Evolutionary conservation across 1,284 basidiomycete species (phyloP).

Genomic region (Macrocystidia cucumis): DNA sequence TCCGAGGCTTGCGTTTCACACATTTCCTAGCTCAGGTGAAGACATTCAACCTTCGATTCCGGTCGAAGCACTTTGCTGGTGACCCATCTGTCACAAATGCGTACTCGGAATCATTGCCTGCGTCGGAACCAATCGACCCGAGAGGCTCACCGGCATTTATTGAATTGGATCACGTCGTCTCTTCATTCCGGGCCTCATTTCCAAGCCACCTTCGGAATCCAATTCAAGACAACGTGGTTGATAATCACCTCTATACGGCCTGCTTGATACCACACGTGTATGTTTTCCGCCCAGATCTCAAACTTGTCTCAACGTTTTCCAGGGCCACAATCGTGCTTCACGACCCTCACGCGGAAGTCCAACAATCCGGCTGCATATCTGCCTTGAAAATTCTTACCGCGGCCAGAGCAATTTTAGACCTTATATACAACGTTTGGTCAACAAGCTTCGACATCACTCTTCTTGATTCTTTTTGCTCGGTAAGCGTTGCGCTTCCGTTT

Average conservation of each 20-base stretch:
- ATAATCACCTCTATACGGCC: conserved; percentile 60
- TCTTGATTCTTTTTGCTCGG: conserved; percentile 53
- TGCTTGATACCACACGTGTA: conserved; percentile 57
- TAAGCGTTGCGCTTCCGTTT: conserved; percentile 19
- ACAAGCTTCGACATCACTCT: conserved; percentile 66
- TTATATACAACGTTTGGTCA: conserved; percentile 58
- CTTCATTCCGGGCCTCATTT: conserved; percentile 51
- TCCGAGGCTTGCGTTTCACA: conserved; percentile 1
- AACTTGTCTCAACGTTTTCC: conserved; percentile 6
- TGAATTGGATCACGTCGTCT: conserved; percentile 52
- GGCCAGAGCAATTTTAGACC: conserved; percentile 55
- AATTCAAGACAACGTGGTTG: conserved; percentile 47
- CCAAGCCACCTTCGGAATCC: conserved; percentile 50
- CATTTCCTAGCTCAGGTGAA: conserved; percentile 45
- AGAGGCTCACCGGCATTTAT: conserved; percentile 55
- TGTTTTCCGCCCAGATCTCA: conserved; percentile 3
- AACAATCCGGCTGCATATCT: conserved; percentile 50
- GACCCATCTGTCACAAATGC: conserved; percentile 34
- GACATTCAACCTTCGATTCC: conserved; percentile 64
- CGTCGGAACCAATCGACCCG: conserved; percentile 39
- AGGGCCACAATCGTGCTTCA: conserved; percentile 62
- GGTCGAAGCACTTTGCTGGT: conserved; percentile 47
- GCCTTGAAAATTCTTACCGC: conserved; percentile 59
- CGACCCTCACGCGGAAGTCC: conserved; percentile 62
- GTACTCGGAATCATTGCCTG: conserved; percentile 19